These are phyloP conservation scores for Trametes coccinea DNA, from an alignment of 768 basidiomycete genomes.

Conservation along the genomic window DNA sequence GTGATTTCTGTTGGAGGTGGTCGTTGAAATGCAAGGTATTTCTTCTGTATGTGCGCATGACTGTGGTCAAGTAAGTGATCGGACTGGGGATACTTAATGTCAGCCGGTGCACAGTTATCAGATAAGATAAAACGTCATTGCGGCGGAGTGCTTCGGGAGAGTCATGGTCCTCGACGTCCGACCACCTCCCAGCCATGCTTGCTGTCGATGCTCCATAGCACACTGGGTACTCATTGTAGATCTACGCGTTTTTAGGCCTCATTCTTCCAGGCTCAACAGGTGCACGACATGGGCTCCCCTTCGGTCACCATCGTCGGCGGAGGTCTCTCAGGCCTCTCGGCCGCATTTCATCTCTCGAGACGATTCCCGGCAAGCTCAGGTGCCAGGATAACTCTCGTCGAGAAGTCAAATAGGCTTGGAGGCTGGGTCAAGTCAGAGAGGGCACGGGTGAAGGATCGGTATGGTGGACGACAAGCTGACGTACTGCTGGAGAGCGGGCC, in stretches of 20 bases:
- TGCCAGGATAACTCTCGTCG: constrained; percentile 64
- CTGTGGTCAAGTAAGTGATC: too few relatives aligned
- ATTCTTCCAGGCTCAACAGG: neutral
- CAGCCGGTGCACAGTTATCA: neutral
- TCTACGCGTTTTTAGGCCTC: too few relatives aligned
- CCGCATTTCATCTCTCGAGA: constrained; percentile 75
- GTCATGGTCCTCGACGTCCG: neutral
- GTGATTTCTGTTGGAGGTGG: neutral
- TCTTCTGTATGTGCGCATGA: too few relatives aligned
- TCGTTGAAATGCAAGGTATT: too few relatives aligned
- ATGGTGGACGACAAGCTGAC: constrained; percentile 27
- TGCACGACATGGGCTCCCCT: constrained; percentile 29
- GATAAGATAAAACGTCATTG: neutral
- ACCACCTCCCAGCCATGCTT: neutral
- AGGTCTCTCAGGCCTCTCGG: constrained; percentile 78
- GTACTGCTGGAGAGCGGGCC: constrained; percentile 86
- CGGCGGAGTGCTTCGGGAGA: neutral
- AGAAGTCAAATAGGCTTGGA: constrained; percentile 63
- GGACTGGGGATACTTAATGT: too few relatives aligned
- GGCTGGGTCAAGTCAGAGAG: constrained; percentile 83
- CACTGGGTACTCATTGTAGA: neutral
- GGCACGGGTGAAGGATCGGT: constrained; percentile 39
- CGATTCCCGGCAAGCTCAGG: constrained; percentile 57
- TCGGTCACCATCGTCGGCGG: constrained; percentile 70
- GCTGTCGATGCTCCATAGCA: neutral